Evolutionary conservation across 1,284 basidiomycete species (phyloP), one percentile per base, ranked within the genome.

Genomic region (Stereum hirsutum): DNA sequence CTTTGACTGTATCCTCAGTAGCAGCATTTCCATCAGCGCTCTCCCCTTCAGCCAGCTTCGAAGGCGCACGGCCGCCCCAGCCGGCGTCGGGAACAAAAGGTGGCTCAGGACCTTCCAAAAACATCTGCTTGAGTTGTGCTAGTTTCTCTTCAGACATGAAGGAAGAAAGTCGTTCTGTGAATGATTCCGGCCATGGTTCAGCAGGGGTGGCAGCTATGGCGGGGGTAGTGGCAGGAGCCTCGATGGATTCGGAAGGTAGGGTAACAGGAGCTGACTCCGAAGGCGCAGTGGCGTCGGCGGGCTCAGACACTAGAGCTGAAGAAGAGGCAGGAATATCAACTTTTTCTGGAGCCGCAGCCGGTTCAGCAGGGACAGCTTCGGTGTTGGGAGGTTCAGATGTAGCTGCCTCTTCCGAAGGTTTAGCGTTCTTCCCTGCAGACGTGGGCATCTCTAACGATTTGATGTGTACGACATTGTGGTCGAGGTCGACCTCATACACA

Each of bases 401-500:
- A 15, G 49, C 15, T 21, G 38, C 24, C 5, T 42, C 41, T 12
- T 26, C 44, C 6, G 27, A 27, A 5, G 38, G 21, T 21, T 44
- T 48, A 34, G 44, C 46, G 49, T 68, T 68, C 50, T 62, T 66
- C 28, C 51, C 64, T 5, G 70, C 57, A 43, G 78, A 66, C 57
- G 74, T 68, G 5, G 90, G 86, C 59, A 78, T 79, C 35, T 65
- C 74, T 32, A 96, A 72, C 38, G 81, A 78, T 55, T 85, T 85
- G 30, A 96, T 59, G 56, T 88, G 84, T 6, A 93, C 66, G 4
- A 89, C 81, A 47, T 87, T 76, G 32, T 82, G 74, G 49, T 88
- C 80, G 44, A 81, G 71, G 52, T 89, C 80, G 34, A 97, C 82
- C 64, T 97, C 93, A 56, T 77, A 86, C 21, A 97, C 93, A 50